Percentiles rank a stretch among this genome's conserved stretches.
Evolutionary conservation across 1,284 basidiomycete species (phyloP).

Genomic region (Sporisorium scitamineum): DNA sequence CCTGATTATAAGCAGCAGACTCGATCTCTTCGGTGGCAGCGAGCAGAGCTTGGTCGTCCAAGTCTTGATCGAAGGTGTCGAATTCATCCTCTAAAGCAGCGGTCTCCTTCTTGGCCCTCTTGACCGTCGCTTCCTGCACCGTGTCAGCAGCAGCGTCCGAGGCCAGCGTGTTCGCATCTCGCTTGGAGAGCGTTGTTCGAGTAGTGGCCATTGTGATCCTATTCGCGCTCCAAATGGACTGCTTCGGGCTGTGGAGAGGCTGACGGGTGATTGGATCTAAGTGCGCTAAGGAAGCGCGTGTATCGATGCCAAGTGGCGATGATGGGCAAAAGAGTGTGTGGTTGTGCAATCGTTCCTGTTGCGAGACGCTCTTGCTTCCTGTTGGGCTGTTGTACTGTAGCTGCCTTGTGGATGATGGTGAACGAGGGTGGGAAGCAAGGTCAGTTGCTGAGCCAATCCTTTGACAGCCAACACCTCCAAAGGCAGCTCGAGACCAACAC

Average conservation of each 20-base stretch:
- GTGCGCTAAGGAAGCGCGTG: slow-evolving; percentile 13
- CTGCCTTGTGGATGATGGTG: slow-evolving; percentile 3
- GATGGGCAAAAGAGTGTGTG: background rate
- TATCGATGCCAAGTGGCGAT: background rate
- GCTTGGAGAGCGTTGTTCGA: slow-evolving; percentile 24
- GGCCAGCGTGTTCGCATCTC: slow-evolving; percentile 36
- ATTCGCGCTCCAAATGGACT: background rate
- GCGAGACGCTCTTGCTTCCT: background rate
- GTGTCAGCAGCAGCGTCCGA: background rate
- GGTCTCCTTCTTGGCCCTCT: slow-evolving; percentile 11
- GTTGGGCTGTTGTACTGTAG: background rate
- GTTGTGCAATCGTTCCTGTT: no score
- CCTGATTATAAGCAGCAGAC: slow-evolving; percentile 18
- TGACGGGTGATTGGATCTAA: background rate
- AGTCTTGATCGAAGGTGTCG: slow-evolving; percentile 38
- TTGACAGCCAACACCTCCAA: background rate
- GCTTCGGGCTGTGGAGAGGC: background rate
- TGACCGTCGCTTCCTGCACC: background rate
- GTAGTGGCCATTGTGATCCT: slow-evolving; percentile 13
- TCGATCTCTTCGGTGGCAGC: slow-evolving; percentile 54
- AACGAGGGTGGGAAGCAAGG: background rate
- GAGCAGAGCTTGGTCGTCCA: slow-evolving; percentile 53
- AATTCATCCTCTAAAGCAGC: slow-evolving; percentile 39
- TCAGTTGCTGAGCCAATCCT: slow-evolving; percentile 1
- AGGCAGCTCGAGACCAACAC: slow-evolving; percentile 10